phyloP scores from a whole-genome alignment of 2,329 filamentous ascomycete species.

The Amauroascus verrucosus region DNA sequence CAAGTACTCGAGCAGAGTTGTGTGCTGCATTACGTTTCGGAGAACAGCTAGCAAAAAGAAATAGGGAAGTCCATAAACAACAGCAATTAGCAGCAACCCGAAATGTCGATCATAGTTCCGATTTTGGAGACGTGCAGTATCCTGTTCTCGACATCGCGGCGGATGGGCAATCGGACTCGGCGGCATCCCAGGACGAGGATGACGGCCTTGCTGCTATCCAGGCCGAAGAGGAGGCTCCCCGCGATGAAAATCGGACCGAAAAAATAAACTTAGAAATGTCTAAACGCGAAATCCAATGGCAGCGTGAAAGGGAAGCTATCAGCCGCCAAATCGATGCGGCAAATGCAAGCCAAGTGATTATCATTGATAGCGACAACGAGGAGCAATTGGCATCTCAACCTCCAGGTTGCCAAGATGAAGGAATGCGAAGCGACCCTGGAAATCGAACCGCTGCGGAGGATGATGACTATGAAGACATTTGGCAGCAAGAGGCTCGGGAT shows the following conservation, averaged over 20 bases:
- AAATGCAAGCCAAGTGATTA: conserved; percentile 35
- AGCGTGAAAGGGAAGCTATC: conserved; percentile 36
- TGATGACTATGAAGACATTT: conserved; percentile 38
- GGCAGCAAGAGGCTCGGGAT: conserved; percentile 38
- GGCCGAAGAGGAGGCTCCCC: not conserved
- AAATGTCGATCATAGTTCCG: not conserved
- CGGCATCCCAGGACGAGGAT: not conserved
- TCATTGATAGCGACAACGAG: conserved; percentile 34
- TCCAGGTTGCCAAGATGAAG: conserved; percentile 10
- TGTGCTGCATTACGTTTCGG: conserved; percentile 35
- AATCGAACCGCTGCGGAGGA: conserved; percentile 20
- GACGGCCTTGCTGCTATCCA: not conserved
- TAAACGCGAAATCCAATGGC: conserved; percentile 34
- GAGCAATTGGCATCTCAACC: not conserved
- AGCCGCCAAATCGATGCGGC: conserved; percentile 37
- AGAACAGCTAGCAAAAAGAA: conserved; percentile 34
- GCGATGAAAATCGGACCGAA: not conserved
- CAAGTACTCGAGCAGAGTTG: conserved; percentile 32
- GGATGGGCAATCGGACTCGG: not conserved
- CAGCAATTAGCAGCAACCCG: not conserved
- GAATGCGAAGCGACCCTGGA: not conserved
- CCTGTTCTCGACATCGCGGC: not conserved
- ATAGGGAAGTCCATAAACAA: conserved; percentile 14
- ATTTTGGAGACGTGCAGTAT: not conserved
- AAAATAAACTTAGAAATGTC: conserved; percentile 20